phyloP scores from a whole-genome alignment of 2,329 filamentous ascomycete species.

The Fusarium abutilonis region DNA sequence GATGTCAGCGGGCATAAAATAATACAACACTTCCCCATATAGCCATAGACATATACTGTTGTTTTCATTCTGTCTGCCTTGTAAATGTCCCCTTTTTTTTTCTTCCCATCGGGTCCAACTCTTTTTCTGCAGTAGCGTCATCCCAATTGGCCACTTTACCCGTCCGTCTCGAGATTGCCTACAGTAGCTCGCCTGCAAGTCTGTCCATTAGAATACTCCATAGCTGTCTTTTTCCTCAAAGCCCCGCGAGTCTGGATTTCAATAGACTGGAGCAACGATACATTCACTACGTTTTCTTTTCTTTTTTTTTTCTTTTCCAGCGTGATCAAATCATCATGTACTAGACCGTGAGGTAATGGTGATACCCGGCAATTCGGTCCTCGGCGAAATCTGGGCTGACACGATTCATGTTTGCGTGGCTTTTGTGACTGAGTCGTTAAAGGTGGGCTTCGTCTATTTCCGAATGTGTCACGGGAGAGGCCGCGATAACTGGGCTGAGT shows the following conservation, averaged over 20 bases:
- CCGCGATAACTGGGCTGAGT: too few species aligned
- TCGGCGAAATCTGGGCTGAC: neutral
- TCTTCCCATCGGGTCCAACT: slow-evolving; percentile 3
- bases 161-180: slow-evolving; percentile 12
- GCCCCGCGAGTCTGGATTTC: slow-evolving; percentile 12
- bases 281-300: too few species aligned
- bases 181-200: neutral
- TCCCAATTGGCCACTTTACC: slow-evolving; percentile 21
- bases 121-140: slow-evolving; percentile 9
- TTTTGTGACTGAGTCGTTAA: too few species aligned
- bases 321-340: neutral
- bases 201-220: neutral
- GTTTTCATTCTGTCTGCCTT: slow-evolving; percentile 1
- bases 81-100: slow-evolving; percentile 22
- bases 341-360: too few species aligned
- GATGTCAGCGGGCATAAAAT: neutral
- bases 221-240: neutral
- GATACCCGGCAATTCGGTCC: too few species aligned
- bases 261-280: slow-evolving; percentile 9
- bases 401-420: slow-evolving; percentile 5
- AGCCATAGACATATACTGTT: too few species aligned
- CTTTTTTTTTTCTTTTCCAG: too few species aligned
- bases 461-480: slow-evolving; percentile 3
- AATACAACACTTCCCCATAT: too few species aligned
- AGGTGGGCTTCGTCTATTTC: slow-evolving; percentile 8